phyloP scores from a whole-genome alignment of 2,329 filamentous ascomycete genomes.

The Pseudohalonectria lignicola region DNA sequence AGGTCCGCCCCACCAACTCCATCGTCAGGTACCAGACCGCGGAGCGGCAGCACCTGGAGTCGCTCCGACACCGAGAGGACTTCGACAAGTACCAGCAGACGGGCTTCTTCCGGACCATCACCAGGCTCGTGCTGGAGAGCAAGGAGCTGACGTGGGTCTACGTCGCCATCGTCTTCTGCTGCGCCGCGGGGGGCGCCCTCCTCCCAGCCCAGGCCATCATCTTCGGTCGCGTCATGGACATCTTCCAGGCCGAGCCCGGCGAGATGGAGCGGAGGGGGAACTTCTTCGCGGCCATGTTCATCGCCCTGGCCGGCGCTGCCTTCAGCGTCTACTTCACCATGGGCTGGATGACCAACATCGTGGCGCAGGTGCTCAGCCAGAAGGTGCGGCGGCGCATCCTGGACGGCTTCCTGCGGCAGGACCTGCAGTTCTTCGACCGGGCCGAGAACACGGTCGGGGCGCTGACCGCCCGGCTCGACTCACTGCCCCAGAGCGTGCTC shows the following conservation, averaged over 20 bases:
- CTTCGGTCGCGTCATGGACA: slow-evolving; percentile 26
- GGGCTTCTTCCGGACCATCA: slow-evolving; percentile 7
- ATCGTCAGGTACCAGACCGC: slow-evolving; percentile 10
- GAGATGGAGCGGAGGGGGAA: slow-evolving; percentile 28
- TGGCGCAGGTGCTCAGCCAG: slow-evolving; percentile 12
- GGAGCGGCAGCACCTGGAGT: slow-evolving; percentile 5
- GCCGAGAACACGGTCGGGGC: slow-evolving; percentile 27
- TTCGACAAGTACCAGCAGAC: slow-evolving; percentile 8
- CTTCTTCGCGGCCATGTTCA: slow-evolving; percentile 45
- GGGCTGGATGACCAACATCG: slow-evolving; percentile 22
- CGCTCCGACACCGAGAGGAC: slow-evolving; percentile 10
- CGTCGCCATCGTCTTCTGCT: neutral
- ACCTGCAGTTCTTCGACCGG: slow-evolving; percentile 29
- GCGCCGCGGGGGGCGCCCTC: slow-evolving; percentile 8
- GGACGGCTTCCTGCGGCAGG: slow-evolving; percentile 23
- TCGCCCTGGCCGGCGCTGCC: slow-evolving; percentile 28
- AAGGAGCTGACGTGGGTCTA: slow-evolving; percentile 10
- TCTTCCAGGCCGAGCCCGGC: slow-evolving; percentile 21
- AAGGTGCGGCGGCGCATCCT: slow-evolving; percentile 11
- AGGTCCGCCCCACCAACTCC: slow-evolving; percentile 8
- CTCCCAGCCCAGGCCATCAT: slow-evolving; percentile 33
- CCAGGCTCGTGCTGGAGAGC: slow-evolving; percentile 6
- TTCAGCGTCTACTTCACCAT: slow-evolving; percentile 30
- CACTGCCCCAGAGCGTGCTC: slow-evolving; percentile 25
- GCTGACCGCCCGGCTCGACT: slow-evolving; percentile 21